Percentiles rank a stretch among this genome's conserved stretches.
phyloP scores from a whole-genome alignment of 768 basidiomycete genomes.

The Tubosaeta brunneosetosa region DNA sequence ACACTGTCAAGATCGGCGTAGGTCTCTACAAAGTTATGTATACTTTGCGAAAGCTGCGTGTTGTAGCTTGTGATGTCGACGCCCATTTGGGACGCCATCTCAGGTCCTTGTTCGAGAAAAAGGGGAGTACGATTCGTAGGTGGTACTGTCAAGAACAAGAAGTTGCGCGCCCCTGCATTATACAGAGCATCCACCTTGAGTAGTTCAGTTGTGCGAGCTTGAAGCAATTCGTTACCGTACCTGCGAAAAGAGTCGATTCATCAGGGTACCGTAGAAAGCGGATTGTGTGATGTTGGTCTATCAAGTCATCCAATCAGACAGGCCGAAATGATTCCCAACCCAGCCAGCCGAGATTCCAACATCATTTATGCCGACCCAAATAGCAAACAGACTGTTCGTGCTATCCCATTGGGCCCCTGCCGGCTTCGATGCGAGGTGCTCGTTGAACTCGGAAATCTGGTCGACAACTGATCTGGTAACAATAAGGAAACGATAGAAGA shows the following conservation, averaged over 20 bases:
- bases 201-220: not conserved
- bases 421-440: conserved; percentile 44
- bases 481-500: not conserved
- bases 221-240: conserved; percentile 3
- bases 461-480: conserved; percentile 33
- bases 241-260: conserved; percentile 27
- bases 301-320: not conserved
- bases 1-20: conserved; percentile 43
- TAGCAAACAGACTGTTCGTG: conserved; percentile 52
- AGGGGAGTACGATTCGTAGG: conserved; percentile 55
- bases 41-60: conserved; percentile 36
- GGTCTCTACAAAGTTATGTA: conserved; percentile 36
- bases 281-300: conserved; percentile 22
- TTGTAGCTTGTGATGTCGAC: conserved; percentile 48
- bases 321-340: conserved; percentile 3
- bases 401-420: conserved; percentile 52
- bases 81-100: conserved; percentile 26
- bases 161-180: conserved; percentile 52
- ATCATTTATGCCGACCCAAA: conserved; percentile 75
- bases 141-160: conserved; percentile 60
- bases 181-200: conserved; percentile 20
- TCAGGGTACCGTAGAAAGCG: conserved; percentile 23
- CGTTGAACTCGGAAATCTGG: conserved; percentile 58
- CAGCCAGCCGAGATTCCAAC: conserved; percentile 27
- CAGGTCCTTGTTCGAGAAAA: conserved; percentile 38